These are phyloP conservation scores for Pelargonium fulgidum DNA, from an alignment of 441 rosid genomes.

Conservation along the genomic window DNA sequence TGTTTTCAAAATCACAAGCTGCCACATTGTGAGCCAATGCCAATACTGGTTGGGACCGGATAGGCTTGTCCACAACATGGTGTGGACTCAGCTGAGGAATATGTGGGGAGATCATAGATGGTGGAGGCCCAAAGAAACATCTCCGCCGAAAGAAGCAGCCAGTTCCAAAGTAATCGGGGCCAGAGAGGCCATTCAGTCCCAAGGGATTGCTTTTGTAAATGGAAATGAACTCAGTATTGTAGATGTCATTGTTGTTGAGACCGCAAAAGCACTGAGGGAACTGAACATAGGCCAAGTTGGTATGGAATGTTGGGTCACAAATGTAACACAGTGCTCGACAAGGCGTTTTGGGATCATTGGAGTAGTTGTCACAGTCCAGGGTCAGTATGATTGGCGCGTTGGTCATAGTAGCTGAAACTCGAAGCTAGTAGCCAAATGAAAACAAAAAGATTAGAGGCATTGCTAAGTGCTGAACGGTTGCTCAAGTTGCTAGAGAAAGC, in stretches of 20 bases:
- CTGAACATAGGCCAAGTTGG: slow-evolving; percentile 41
- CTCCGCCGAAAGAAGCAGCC: slow-evolving; percentile 46
- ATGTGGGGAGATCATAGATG: slow-evolving; percentile 17
- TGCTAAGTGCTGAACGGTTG: too few relatives aligned
- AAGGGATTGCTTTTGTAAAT: slow-evolving; percentile 26
- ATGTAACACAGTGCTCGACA: slow-evolving; percentile 44
- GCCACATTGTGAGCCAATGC: slow-evolving; percentile 46
- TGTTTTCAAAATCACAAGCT: slow-evolving; percentile 40
- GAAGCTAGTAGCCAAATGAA: slow-evolving; percentile 28
- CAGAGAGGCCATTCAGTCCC: slow-evolving; percentile 48
- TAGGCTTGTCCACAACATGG: slow-evolving; percentile 23
- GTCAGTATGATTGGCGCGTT: slow-evolving; percentile 55
- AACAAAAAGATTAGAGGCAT: not conserved
- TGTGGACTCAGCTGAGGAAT: slow-evolving; percentile 31
- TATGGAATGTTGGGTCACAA: slow-evolving; percentile 27
- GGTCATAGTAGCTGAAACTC: slow-evolving; percentile 61
- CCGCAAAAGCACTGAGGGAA: slow-evolving; percentile 60
- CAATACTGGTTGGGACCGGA: slow-evolving; percentile 26
- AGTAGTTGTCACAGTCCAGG: slow-evolving; percentile 71
- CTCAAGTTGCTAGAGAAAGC: too few relatives aligned
- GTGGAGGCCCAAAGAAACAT: slow-evolving; percentile 42
- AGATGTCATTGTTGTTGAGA: slow-evolving; percentile 44
- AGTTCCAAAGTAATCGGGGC: slow-evolving; percentile 42
- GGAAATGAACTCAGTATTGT: slow-evolving; percentile 37
- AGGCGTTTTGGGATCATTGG: slow-evolving; percentile 51